Conservation (phyloP, 2,329 filamentous ascomycete genomes). For the Cladosporium oxysporum region DNA sequence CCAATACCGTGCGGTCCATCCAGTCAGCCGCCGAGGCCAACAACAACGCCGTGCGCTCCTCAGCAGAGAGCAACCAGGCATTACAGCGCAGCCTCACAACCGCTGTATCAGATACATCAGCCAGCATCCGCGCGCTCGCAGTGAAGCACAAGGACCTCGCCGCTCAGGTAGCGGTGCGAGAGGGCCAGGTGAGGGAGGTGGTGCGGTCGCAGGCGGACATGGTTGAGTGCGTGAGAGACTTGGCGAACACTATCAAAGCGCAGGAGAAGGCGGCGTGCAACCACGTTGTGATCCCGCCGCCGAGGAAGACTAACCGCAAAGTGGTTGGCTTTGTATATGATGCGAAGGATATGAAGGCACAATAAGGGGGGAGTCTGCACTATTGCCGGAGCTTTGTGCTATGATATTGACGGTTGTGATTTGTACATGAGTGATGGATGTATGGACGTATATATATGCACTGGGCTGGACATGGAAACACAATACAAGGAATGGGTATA, state of each 20-base stretch:
- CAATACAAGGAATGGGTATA: neutral
- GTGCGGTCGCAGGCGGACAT: slow-evolving; percentile 29
- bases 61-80: slow-evolving; percentile 24
- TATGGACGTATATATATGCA: neutral
- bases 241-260: slow-evolving; percentile 28
- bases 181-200: slow-evolving; percentile 31
- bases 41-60: slow-evolving; percentile 26
- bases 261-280: slow-evolving; percentile 26
- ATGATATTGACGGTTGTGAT: neutral
- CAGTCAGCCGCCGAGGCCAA: slow-evolving; percentile 22
- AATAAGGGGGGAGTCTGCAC: neutral
- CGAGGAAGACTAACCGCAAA: slow-evolving; percentile 35
- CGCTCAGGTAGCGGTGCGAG: slow-evolving; percentile 27
- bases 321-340: slow-evolving; percentile 38
- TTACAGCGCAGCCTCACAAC: slow-evolving; percentile 17
- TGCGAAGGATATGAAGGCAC: slow-evolving; percentile 22
- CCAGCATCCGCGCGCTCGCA: slow-evolving; percentile 17
- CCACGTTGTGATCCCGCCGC: slow-evolving; percentile 36
- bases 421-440: slow-evolving; percentile 6
- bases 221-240: slow-evolving; percentile 28
- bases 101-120: slow-evolving; percentile 21
- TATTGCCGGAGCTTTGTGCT: neutral
- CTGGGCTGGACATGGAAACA: neutral
- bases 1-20: slow-evolving; percentile 24
- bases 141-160: slow-evolving; percentile 20